These are phyloP conservation scores for Hymenoscyphus albidus DNA, from an alignment of 2,329 filamentous ascomycete genomes.

Conservation along the genomic window DNA sequence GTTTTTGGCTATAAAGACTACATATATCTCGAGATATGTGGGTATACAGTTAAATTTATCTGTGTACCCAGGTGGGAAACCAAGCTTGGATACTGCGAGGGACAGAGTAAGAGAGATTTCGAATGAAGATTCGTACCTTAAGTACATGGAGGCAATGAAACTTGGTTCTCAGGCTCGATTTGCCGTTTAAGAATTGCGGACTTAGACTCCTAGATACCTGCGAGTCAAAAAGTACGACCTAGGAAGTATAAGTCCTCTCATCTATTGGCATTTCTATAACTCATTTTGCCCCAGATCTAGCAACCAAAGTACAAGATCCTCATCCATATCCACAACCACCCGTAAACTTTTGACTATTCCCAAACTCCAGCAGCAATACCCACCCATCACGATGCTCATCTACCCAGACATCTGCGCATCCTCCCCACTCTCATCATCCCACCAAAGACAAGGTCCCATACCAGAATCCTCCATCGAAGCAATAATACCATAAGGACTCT, in stretches of 20 bases:
- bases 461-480: constrained; percentile 62
- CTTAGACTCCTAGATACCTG: too few species aligned
- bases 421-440: constrained; percentile 42
- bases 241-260: not conserved
- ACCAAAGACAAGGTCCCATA: constrained; percentile 61
- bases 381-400: not conserved
- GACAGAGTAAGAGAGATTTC: too few species aligned
- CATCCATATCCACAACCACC: not conserved
- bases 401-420: constrained; percentile 11
- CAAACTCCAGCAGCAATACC: not conserved
- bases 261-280: not conserved
- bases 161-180: too few species aligned
- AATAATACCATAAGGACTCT: constrained; percentile 67
- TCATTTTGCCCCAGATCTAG: not conserved
- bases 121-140: too few species aligned
- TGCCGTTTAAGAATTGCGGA: too few species aligned
- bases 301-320: not conserved
- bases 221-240: not conserved
- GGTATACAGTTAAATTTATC: too few species aligned
- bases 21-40: too few species aligned
- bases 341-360: not conserved
- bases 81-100: too few species aligned
- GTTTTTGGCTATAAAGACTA: too few species aligned
- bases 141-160: too few species aligned
- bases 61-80: too few species aligned